phyloP scores from a whole-genome alignment of 2,329 filamentous ascomycete species.

The Venturia nashicola region DNA sequence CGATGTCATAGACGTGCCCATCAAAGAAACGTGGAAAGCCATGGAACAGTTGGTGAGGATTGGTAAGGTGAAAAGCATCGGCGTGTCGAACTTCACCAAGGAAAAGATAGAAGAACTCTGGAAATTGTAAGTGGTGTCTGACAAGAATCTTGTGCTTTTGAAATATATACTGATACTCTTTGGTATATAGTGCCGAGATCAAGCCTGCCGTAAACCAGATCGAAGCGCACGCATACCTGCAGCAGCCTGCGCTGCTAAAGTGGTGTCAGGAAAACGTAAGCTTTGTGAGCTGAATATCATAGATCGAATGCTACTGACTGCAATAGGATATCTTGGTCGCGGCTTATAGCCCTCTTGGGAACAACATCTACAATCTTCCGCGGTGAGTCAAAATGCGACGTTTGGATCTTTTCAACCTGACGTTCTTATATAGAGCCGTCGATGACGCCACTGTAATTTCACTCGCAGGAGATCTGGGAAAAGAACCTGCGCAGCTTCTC shows the following conservation, averaged over 20 bases:
- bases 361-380: constrained; percentile 47
- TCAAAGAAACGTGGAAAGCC: constrained; percentile 30
- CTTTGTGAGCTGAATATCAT: neutral
- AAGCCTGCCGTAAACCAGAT: constrained; percentile 66
- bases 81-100: constrained; percentile 75
- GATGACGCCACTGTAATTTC: constrained; percentile 50
- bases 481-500: constrained; percentile 1
- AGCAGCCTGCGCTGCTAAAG: constrained; percentile 35
- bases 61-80: constrained; percentile 68
- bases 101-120: neutral
- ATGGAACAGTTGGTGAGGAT: constrained; percentile 50
- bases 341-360: constrained; percentile 44
- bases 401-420: neutral
- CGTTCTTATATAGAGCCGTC: constrained; percentile 31
- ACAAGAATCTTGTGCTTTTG: too few species aligned
- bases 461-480: constrained; percentile 44
- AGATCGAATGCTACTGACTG: neutral
- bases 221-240: constrained; percentile 63
- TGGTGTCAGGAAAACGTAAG: constrained; percentile 23
- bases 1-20: constrained; percentile 18
- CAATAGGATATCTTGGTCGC: constrained; percentile 38
- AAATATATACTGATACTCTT: constrained; percentile 39
- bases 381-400: neutral
- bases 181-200: constrained; percentile 44
- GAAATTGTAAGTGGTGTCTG: neutral